phyloP scores from a whole-genome alignment of 1,284 basidiomycete genomes.

The Rhodotorula sp. region DNA sequence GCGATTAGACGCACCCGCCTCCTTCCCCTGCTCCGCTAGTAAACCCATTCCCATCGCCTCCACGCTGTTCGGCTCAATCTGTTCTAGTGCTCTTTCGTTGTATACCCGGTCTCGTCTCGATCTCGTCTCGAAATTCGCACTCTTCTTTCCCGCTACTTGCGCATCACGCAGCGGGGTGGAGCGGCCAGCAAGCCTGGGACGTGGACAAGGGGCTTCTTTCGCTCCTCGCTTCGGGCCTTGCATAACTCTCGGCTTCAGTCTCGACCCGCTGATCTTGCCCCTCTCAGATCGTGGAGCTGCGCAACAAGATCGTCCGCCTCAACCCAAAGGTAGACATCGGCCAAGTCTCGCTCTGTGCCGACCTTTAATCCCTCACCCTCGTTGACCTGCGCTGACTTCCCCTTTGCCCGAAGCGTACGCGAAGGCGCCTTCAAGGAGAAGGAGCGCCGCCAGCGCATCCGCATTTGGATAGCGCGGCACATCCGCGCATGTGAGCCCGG shows the following conservation, averaged over 20 bases:
- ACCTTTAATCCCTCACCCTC: constrained; percentile 24
- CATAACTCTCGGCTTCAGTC: too few species aligned
- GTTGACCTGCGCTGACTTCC: neutral
- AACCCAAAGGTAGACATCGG: constrained; percentile 28
- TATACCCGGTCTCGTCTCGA: too few species aligned
- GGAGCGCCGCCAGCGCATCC: constrained; percentile 11
- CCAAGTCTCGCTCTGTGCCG: constrained; percentile 22
- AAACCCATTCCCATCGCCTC: too few species aligned
- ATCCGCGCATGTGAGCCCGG: constrained; percentile 28
- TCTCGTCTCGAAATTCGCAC: too few species aligned
- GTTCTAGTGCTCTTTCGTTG: too few species aligned
- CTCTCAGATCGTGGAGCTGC: constrained; percentile 26
- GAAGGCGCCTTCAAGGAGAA: constrained; percentile 35
- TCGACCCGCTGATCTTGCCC: neutral
- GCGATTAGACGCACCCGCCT: too few species aligned
- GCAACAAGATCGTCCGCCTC: constrained; percentile 30
- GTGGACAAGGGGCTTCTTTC: neutral
- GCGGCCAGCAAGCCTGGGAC: too few species aligned
- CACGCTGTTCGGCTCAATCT: too few species aligned
- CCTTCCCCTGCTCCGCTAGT: too few species aligned
- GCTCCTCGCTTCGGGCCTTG: too few species aligned
- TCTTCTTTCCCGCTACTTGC: too few species aligned
- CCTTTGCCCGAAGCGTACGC: constrained; percentile 9
- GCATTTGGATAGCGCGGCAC: constrained; percentile 33
- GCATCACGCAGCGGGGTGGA: too few species aligned